phyloP scores from a whole-genome alignment of 2,329 filamentous ascomycete genomes.

The Aspergillus terreus region DNA sequence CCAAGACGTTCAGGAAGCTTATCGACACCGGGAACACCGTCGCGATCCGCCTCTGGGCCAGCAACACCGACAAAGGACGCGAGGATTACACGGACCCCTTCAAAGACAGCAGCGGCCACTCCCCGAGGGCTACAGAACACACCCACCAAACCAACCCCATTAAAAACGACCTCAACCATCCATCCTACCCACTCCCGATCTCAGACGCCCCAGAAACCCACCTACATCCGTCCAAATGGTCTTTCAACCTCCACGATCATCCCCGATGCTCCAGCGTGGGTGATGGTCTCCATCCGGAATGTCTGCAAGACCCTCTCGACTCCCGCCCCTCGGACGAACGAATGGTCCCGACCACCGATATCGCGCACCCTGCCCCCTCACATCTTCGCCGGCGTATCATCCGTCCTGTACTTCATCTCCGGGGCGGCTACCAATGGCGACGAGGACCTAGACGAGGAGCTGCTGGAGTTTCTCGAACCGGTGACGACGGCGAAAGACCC shows the following conservation, averaged over 20 bases:
- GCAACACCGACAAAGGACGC: constrained; percentile 36
- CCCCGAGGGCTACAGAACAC: constrained; percentile 35
- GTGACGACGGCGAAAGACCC: constrained; percentile 41
- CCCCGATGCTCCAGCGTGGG: constrained; percentile 57
- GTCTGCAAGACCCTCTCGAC: constrained; percentile 62
- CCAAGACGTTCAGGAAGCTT: constrained; percentile 34
- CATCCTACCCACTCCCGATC: constrained; percentile 17
- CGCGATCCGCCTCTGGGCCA: constrained; percentile 28
- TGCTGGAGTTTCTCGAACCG: constrained; percentile 31
- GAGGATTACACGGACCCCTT: constrained; percentile 21
- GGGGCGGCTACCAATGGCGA: constrained; percentile 45
- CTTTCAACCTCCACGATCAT: constrained; percentile 25
- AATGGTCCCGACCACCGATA: constrained; percentile 35
- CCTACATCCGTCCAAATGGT: constrained; percentile 15
- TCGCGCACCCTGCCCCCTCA: constrained; percentile 61
- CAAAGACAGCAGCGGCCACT: constrained; percentile 24
- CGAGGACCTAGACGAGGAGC: constrained; percentile 42
- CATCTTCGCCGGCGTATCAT: constrained; percentile 67
- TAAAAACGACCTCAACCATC: constrained; percentile 28
- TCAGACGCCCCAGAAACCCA: constrained; percentile 17
- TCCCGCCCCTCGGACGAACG: constrained; percentile 37
- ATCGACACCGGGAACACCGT: constrained; percentile 30
- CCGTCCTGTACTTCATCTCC: constrained; percentile 48
- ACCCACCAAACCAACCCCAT: constrained; percentile 42
- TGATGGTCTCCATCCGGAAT: constrained; percentile 64